Base-by-base conservation (phyloP, 352 stramenopile genomes). In the Globisporangium perplexum region DNA sequence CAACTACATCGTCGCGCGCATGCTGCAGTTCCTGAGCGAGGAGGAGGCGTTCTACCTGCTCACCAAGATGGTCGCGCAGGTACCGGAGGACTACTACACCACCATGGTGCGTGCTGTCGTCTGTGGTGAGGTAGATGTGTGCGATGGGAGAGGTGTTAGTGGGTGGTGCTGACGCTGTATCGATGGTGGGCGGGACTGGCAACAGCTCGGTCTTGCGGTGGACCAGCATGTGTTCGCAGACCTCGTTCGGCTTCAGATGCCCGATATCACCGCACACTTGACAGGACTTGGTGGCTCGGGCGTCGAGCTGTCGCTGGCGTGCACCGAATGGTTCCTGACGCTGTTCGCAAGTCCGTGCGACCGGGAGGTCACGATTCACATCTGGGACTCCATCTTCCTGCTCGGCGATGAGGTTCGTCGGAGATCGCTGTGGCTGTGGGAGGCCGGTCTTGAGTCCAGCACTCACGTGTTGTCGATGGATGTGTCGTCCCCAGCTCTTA, bases 161-260 rank as follows among this genome's bases (percentile, higher is more conserved):
- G 6, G 8, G 17, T 50, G 45, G 28, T 3, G 46, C 0, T 49
- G 41, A 14, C 45, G n/a, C 14, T 63, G 42, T 8, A 28, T n/a
- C 38, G 22, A 28, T 36, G 31, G 11, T 55, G 8, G 22, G 11
- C 4, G 4, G n/a, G n/a, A 33, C 4, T 26, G 8, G 17, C 28
- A 17, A 22, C 17, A 93, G 83, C 60, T 95, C 4, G 85, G 85
- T 17, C 55, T 93, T 7, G 85, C 83, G n/a, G 73, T 95, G 15
- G 85, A 95, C 48, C 85, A 95, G 60, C 85, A 95, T 49, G 85
- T 95, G 23, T 95, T 93, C 66, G 77, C 83, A 1, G 83, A 92
- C 55, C 66, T 95, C 20, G 85, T 95, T 8, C 79, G 81, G 5
- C 55, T 92, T 18, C 81, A 93, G 46, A 77, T 77, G 20, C 81